Evolutionary conservation across 305 asterid species (phyloP).

Genomic region (Solanum hybrid): DNA sequence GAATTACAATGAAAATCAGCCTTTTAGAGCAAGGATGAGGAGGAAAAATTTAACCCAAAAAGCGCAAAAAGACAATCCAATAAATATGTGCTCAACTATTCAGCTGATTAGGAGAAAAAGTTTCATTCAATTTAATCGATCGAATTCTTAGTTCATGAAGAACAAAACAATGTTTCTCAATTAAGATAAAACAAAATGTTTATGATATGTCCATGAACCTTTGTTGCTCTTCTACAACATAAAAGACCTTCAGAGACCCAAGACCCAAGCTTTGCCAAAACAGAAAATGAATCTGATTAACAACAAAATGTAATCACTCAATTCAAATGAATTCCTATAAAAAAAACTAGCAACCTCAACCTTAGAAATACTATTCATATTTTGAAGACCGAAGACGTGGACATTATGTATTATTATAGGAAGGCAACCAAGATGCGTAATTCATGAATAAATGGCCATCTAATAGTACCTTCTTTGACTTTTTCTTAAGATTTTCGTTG

Average conservation of each 20-base stretch:
- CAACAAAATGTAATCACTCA: not conserved
- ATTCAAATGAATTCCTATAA: not conserved
- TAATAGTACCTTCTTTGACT: too few relatives aligned
- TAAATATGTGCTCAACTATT: not conserved
- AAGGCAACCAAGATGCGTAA: too few relatives aligned
- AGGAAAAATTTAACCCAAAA: not conserved
- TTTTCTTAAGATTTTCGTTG: too few relatives aligned
- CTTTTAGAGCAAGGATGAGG: not conserved
- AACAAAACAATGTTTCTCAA: not conserved
- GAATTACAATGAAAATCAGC: not conserved
- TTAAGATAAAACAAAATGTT: not conserved
- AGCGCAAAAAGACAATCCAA: not conserved
- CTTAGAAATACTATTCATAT: too few relatives aligned
- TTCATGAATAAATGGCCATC: too few relatives aligned
- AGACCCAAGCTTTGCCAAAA: not conserved
- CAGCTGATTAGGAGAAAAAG: not conserved
- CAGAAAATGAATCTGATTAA: not conserved
- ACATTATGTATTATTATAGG: too few relatives aligned
- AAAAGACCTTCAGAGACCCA: not conserved
- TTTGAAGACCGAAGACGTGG: too few relatives aligned
- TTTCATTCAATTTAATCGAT: not conserved
- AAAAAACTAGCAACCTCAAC: too few relatives aligned
- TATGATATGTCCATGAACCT: not conserved
- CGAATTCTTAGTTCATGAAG: not conserved
- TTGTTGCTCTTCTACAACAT: not conserved